Base-by-base conservation (phyloP, 257 asterid species). In the Pogostemon cablin region DNA sequence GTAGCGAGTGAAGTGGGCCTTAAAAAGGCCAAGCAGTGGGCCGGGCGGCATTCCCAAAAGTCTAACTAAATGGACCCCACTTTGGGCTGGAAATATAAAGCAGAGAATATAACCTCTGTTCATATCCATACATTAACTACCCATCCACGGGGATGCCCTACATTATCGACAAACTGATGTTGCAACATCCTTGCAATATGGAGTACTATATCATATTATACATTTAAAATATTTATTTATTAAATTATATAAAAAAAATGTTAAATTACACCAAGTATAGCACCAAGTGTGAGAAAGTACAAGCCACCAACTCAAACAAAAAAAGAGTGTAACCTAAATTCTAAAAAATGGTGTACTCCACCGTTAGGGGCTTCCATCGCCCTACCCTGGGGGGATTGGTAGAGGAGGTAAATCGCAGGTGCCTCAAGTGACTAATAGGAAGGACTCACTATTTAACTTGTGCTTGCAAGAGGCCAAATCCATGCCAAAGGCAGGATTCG, bases 61-160 rank as follows among this genome's bases (percentile, higher is more conserved):
- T 68, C 71, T 34, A 68, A 48, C 63, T 52, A 41, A 52, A 12
- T 10, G 69, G 80, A 62, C 58, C 72, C 76, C 64, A 69, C 76
- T 15, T 60, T 43, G 39, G 74, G 82, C 81, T 75, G 81, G 52
- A 75, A 67, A 41, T 78, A 81, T 67, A 65, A 72, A 57, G 61
- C 41, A 71, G n/a, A 72, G 78, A 72, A 71, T 71, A 68, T 20
- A 57, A 48, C 46, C 68, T 67, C 70, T 43, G 7, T 62, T 10
- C 61, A 37, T 49, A 65, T 47, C 62, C 54, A 55, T 62, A 67
- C 67, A 38, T 6, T 8, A 59, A 72, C 42, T 47, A 57, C 69
- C 68, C 53, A 67, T n/a, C 66, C 65, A 39, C 47, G 11, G 65
- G 71, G 38, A 48, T 39, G 50, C n/a, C 77, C 79, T 15, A 79